phyloP scores from a whole-genome alignment of 2,329 filamentous ascomycete species.

The Nothophoma quercina region DNA sequence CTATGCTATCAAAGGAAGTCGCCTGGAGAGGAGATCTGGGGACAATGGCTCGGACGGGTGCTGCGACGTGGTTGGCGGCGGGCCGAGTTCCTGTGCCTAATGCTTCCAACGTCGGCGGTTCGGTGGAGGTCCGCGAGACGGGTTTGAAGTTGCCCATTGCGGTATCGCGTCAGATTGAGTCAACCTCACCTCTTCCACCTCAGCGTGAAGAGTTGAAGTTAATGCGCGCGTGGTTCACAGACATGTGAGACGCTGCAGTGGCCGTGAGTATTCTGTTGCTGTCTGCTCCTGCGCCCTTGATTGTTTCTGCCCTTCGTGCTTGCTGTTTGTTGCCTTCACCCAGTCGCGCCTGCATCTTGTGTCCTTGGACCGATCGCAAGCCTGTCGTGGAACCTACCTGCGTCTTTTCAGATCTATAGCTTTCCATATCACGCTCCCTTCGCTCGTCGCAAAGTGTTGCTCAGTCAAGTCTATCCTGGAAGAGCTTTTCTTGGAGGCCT shows the following conservation, averaged over 20 bases:
- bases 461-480: too few species aligned
- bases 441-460: too few species aligned
- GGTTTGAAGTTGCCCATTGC: constrained; percentile 22
- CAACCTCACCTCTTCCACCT: constrained; percentile 16
- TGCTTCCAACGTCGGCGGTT: constrained; percentile 31
- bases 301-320: neutral
- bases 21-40: constrained; percentile 19
- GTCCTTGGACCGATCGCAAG: too few species aligned
- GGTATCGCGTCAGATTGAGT: constrained; percentile 11
- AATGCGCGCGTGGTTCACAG: neutral
- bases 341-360: neutral
- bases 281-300: neutral
- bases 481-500: too few species aligned
- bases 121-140: constrained; percentile 33
- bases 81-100: constrained; percentile 26
- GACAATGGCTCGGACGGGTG: constrained; percentile 18
- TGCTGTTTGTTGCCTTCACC: constrained; percentile 2
- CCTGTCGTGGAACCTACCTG: too few species aligned
- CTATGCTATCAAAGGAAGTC: constrained; percentile 18
- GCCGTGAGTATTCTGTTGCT: neutral
- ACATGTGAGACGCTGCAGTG: neutral
- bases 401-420: too few species aligned
- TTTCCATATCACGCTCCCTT: too few species aligned
- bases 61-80: constrained; percentile 10
- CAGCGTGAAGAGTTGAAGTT: neutral